A percentile compares a stretch with the other conserved stretches of the same genome.
Conservation (phyloP, 306 rosid species). For the Begonia masoniana region DNA sequence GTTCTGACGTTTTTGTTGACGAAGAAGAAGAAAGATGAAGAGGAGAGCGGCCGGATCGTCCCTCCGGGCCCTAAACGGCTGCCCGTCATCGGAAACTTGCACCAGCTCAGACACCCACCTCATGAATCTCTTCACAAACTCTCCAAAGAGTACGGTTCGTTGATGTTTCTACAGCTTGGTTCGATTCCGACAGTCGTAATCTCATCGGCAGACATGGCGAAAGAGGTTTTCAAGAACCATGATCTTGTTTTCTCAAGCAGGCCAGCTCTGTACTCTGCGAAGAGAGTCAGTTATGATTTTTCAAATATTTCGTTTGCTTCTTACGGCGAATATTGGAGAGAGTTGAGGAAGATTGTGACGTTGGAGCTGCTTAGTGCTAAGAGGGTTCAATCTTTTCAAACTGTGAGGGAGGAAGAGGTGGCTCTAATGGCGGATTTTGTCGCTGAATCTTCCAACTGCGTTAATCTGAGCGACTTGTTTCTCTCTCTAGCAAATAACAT, state of each 20-base stretch:
- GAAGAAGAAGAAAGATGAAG: no score
- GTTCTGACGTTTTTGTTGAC: no score
- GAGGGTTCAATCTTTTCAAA: conserved; percentile 33
- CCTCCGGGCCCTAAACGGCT: background rate
- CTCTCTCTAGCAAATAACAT: conserved; percentile 25
- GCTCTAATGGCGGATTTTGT: conserved; percentile 25
- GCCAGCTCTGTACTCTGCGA: conserved; percentile 35
- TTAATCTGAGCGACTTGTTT: no score
- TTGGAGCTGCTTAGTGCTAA: conserved; percentile 43
- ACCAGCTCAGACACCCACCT: no score
- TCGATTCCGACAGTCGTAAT: conserved; percentile 48
- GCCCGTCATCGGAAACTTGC: no score
- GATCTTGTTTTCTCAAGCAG: conserved; percentile 45
- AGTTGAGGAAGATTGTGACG: conserved; percentile 40
- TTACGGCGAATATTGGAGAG: conserved; percentile 59
- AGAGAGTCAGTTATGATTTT: conserved; percentile 48
- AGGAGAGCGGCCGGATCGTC: no score
- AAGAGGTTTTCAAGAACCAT: conserved; percentile 48
- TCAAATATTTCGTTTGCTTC: conserved; percentile 41
- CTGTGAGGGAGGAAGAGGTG: conserved; percentile 42
- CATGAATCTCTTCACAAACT: no score
- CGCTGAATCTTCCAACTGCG: conserved; percentile 24
- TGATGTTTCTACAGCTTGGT: conserved; percentile 44
- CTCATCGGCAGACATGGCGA: conserved; percentile 57
- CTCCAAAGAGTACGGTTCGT: conserved; percentile 39